phyloP scores from a whole-genome alignment of 2,329 filamentous ascomycete genomes.

The Penicillium hordei region DNA sequence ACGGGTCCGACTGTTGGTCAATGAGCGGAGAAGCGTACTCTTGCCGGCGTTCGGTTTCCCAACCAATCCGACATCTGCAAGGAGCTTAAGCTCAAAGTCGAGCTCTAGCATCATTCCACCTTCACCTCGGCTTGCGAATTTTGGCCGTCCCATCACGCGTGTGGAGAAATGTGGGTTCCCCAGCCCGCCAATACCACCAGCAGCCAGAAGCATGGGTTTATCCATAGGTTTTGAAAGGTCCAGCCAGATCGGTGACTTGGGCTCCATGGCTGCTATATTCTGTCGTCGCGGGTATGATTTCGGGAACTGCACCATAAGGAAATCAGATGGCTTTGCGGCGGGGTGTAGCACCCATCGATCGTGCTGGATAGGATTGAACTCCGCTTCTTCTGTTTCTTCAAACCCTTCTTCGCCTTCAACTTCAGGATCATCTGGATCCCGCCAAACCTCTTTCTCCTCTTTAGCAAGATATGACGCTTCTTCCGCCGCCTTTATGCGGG shows the following conservation, averaged over 20 bases:
- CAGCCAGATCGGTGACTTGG: slow-evolving; percentile 68
- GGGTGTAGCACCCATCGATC: slow-evolving; percentile 88
- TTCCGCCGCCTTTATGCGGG: slow-evolving; percentile 17
- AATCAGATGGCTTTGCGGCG: slow-evolving; percentile 71
- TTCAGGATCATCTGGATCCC: slow-evolving; percentile 1
- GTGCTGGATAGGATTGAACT: slow-evolving; percentile 48
- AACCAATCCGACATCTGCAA: slow-evolving; percentile 92
- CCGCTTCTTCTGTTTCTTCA: slow-evolving; percentile 43
- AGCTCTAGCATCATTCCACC: slow-evolving; percentile 73
- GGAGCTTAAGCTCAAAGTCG: slow-evolving; percentile 87
- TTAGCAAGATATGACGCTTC: slow-evolving; percentile 57
- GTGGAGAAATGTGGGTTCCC: slow-evolving; percentile 93
- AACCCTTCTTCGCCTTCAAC: slow-evolving; percentile 13
- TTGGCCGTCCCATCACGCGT: slow-evolving; percentile 70
- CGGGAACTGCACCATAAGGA: slow-evolving; percentile 60
- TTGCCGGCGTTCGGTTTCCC: slow-evolving; percentile 96
- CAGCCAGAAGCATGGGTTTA: slow-evolving; percentile 78
- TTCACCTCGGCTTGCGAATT: slow-evolving; percentile 87
- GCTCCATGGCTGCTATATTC: slow-evolving; percentile 65
- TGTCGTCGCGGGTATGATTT: slow-evolving; percentile 56
- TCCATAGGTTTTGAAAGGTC: slow-evolving; percentile 76
- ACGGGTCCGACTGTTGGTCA: slow-evolving; percentile 84
- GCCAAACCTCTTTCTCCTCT: slow-evolving; percentile 24
- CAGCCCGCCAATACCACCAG: slow-evolving; percentile 83
- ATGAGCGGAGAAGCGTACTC: slow-evolving; percentile 80